Base-by-base conservation (phyloP, 371 early-diverging fungal genomes). In the Mucor irregularis region DNA sequence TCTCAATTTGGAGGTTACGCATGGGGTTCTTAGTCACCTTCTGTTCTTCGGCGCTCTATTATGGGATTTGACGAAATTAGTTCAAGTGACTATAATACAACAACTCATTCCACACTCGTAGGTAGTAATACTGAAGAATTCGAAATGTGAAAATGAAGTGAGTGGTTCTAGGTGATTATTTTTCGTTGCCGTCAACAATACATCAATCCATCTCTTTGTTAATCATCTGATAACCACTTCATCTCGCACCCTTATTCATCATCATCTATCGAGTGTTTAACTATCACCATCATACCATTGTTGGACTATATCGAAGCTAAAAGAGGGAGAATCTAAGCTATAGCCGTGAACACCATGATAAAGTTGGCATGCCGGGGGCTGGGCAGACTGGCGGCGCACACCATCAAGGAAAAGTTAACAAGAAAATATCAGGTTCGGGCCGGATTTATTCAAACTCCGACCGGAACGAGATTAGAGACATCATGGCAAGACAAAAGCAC, bases 1-100 rank as follows among this genome's bases (percentile, higher is more conserved):
- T 99, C 84, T 98, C 95, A 71, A 99, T 94, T 74, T 88, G 87
- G 71, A 99, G 93, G 80, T 93, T 92, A 66, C 91, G 85, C 99
- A 99, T 99, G 75, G 91, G 88, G 92, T 99, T 99, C 44, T 60
- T 60, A 51, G 60, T 60, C 48, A 74, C 68, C 62, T 78, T 73
- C 67, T 78, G 75, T 70, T 81, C 66, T 81, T 83, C 83, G 68
- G 84, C 83, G 69, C 85, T 83, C 87, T 87, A 80, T 21, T 49
- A 35, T n/a, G n/a, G n/a, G n/a, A n/a, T n/a, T n/a, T n/a, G n/a
- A n/a, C n/a, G n/a, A n/a, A n/a, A n/a, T n/a, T n/a, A n/a, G n/a
- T n/a, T n/a, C n/a, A n/a, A n/a, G n/a, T n/a, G n/a, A n/a, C n/a
- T n/a, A n/a, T n/a, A n/a, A n/a, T n/a, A n/a, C n/a, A n/a, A n/a